Conservation (phyloP, 2,329 filamentous ascomycete genomes). For the Hypoxylon sp. region DNA sequence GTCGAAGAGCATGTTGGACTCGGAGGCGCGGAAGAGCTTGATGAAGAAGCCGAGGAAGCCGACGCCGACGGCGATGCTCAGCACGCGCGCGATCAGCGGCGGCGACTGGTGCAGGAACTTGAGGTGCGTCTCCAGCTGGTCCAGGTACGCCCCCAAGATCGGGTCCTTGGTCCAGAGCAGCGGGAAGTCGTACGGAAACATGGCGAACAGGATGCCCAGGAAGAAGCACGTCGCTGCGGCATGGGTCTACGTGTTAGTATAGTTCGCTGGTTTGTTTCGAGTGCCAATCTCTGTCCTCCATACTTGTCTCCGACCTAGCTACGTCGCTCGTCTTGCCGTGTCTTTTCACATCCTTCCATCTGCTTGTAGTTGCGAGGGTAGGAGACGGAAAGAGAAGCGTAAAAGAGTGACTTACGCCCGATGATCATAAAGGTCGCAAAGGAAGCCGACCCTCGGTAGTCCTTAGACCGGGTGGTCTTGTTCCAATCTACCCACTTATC, state of each 20-base stretch:
- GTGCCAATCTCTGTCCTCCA: not conserved
- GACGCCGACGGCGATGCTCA: slow-evolving; percentile 90
- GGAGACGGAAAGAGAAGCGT: slow-evolving; percentile 5
- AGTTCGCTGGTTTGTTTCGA: not conserved
- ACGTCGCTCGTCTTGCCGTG: not conserved
- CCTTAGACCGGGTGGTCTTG: slow-evolving; percentile 64
- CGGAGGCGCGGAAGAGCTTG: slow-evolving; percentile 93
- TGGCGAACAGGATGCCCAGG: slow-evolving; percentile 95
- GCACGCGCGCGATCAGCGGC: slow-evolving; percentile 88
- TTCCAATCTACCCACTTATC: slow-evolving; percentile 59
- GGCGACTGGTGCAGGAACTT: slow-evolving; percentile 91
- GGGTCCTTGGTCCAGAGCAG: slow-evolving; percentile 79
- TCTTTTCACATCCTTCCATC: no score
- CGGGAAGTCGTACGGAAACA: slow-evolving; percentile 94
- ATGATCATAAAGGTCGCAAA: slow-evolving; percentile 98
- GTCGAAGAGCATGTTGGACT: slow-evolving; percentile 95
- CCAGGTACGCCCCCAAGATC: slow-evolving; percentile 74
- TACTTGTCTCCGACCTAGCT: not conserved
- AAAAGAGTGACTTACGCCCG: slow-evolving; percentile 72
- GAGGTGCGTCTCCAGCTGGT: slow-evolving; percentile 88
- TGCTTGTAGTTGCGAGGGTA: slow-evolving; percentile 18
- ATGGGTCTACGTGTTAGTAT: slow-evolving; percentile 6
- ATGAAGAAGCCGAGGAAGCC: slow-evolving; percentile 88
- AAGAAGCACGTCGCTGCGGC: slow-evolving; percentile 87
- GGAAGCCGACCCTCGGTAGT: slow-evolving; percentile 69